These are phyloP conservation scores for Ophiostoma tasmaniense DNA, from an alignment of 2,329 filamentous ascomycete genomes.

Conservation along the genomic window DNA sequence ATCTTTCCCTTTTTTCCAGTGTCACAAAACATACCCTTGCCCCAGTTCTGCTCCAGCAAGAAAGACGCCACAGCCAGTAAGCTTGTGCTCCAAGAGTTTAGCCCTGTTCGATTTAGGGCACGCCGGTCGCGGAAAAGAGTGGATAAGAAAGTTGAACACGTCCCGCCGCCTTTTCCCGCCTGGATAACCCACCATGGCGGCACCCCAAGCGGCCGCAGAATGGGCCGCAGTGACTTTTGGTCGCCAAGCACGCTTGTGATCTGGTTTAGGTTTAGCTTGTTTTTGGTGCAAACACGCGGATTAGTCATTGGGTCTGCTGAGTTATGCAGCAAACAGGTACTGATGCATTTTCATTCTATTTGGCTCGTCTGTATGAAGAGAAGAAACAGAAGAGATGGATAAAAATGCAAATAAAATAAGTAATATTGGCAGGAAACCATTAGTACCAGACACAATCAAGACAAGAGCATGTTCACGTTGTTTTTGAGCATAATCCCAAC, in stretches of 20 bases:
- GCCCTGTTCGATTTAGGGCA: slow-evolving; percentile 10
- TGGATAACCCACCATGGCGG: slow-evolving; percentile 9
- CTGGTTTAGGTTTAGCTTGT: slow-evolving; percentile 3
- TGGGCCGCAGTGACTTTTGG: slow-evolving; percentile 17
- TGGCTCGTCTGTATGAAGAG: too few species aligned
- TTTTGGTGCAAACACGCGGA: background rate
- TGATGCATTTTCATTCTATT: too few species aligned
- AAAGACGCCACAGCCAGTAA: background rate
- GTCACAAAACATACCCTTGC: background rate
- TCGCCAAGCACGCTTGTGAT: slow-evolving; percentile 6
- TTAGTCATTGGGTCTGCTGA: background rate
- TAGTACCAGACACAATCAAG: background rate
- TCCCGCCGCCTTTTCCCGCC: slow-evolving; percentile 16
- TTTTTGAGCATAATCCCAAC: background rate
- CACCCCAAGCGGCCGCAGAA: slow-evolving; percentile 15
- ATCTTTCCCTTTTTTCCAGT: background rate
- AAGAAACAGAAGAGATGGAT: too few species aligned
- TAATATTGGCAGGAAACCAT: too few species aligned
- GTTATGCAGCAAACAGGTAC: too few species aligned
- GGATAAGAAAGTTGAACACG: slow-evolving; percentile 3
- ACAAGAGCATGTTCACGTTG: background rate
- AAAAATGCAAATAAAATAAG: background rate
- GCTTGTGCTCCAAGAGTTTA: slow-evolving; percentile 1
- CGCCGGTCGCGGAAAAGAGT: slow-evolving; percentile 17
- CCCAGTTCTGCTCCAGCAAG: background rate